phyloP scores from a whole-genome alignment of 2,329 filamentous ascomycete genomes.

The Chaetothyriales sp. region DNA sequence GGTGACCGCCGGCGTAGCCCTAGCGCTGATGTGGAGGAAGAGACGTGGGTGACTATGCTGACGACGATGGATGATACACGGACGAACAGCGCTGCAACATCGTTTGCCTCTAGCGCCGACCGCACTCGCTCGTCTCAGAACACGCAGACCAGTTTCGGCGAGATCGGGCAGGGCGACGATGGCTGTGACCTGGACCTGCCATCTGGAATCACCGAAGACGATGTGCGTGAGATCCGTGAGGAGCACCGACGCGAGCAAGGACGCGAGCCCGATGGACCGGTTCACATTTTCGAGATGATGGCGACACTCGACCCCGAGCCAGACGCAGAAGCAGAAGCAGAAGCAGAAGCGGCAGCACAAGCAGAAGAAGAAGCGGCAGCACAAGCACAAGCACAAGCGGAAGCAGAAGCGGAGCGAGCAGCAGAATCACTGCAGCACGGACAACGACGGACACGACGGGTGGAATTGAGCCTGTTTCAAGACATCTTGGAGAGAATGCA shows the following conservation, averaged over 20 bases:
- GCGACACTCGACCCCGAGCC: not conserved
- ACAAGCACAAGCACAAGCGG: not conserved
- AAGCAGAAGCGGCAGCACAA: not conserved
- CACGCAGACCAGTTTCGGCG: slow-evolving; percentile 21
- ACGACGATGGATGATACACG: slow-evolving; percentile 70
- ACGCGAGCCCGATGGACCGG: slow-evolving; percentile 2
- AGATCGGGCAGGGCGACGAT: slow-evolving; percentile 13
- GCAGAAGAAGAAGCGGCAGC: not conserved
- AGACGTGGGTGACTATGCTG: slow-evolving; percentile 65
- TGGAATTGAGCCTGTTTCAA: slow-evolving; percentile 41
- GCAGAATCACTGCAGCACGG: not conserved
- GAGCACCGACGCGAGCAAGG: slow-evolving; percentile 1
- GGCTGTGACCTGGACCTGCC: slow-evolving; percentile 15
- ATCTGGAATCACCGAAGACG: slow-evolving; percentile 15
- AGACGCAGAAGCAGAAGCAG: not conserved
- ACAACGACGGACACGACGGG: slow-evolving; percentile 2
- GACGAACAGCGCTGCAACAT: slow-evolving; percentile 59
- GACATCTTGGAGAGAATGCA: slow-evolving; percentile 56
- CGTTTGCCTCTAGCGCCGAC: slow-evolving; percentile 45
- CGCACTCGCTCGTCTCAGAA: slow-evolving; percentile 35
- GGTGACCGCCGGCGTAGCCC: slow-evolving; percentile 72
- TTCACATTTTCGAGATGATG: not conserved
- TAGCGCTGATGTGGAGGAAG: slow-evolving; percentile 43
- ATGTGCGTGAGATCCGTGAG: slow-evolving; percentile 15
- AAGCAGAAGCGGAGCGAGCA: not conserved